Base-by-base conservation (phyloP, 371 early-diverging fungal species). In the Funneliformis caledonium region DNA sequence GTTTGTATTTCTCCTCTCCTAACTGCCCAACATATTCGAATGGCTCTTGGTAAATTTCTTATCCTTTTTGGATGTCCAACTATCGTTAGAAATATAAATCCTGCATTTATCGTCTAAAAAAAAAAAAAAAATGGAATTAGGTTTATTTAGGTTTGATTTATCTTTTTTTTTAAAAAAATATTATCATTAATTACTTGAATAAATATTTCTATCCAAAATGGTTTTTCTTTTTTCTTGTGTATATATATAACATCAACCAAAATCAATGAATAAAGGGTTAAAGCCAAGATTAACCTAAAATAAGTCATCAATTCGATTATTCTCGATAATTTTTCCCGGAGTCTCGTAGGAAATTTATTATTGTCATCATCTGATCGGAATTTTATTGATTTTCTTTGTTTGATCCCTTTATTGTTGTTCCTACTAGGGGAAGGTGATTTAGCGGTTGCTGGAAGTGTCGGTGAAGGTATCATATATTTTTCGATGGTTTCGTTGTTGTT, bases 51-150 rank as follows among this genome's bases (percentile, higher is more conserved):
- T 19, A 65, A 68, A 78, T 78, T 78, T 43, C 14, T 50, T 50
- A 69, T 9, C 19, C 78, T 42, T 78, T 68, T 78, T 52, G 78
- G 78, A 56, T 78, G 67, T 3, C 19, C 47, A 42, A 78, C 22
- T 42, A 78, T 12, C 11, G 78, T 78, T 50, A 65, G 16, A 16
- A 78, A 69, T 16, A 59, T 69, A 52, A 78, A 65, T 37, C 42
- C 67, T 26, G 37, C 33, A 48, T 68, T 78, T 16, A 78, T 33
- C 10, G 69, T 3, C 62, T 78, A 56, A 56, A 59, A 56, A 16
- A 50, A 50, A 50, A 50, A 52, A 52, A 19, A 52, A 52, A 6
- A 73, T 14, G 5, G 14, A 42, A n/a, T 7, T 14, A 69, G 7
- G 16, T 19, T 19, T 16, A 37, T n/a, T 70, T 70, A 22, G 47